A percentile compares a stretch with the other conserved stretches of the same genome.
These are phyloP conservation scores for Dothideomycetes sp. DNA, from an alignment of 2,329 filamentous ascomycete species.

Conservation along the genomic window DNA sequence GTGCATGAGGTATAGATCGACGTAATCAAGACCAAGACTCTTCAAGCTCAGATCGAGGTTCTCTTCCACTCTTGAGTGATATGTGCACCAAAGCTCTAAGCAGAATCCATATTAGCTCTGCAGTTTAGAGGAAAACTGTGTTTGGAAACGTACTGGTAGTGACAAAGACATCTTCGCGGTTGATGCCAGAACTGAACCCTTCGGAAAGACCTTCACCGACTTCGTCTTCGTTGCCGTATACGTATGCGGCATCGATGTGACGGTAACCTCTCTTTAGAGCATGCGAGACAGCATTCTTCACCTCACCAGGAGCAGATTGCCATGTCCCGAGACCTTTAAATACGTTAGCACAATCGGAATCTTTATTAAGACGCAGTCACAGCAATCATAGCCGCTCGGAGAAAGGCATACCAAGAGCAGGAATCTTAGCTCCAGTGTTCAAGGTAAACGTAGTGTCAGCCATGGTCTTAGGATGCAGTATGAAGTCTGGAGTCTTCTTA, in stretches of 20 bases:
- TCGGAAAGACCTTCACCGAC: conserved; percentile 70
- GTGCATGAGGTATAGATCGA: conserved; percentile 69
- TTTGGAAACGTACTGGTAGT: conserved; percentile 48
- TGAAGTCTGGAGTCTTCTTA: conserved; percentile 21
- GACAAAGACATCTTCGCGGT: conserved; percentile 72
- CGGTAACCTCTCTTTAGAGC: conserved; percentile 42
- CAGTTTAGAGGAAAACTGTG: neutral
- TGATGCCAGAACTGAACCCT: conserved; percentile 57
- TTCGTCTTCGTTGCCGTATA: conserved; percentile 74
- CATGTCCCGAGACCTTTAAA: conserved; percentile 27
- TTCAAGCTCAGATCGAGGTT: conserved; percentile 65
- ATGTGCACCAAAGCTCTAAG: conserved; percentile 56
- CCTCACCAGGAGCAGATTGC: conserved; percentile 35
- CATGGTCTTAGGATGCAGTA: conserved; percentile 23
- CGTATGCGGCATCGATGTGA: conserved; percentile 63
- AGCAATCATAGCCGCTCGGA: neutral
- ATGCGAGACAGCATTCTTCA: conserved; percentile 39
- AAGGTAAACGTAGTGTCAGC: conserved; percentile 26
- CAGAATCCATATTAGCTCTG: neutral
- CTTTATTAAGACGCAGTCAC: too few relatives aligned
- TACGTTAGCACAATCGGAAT: conserved; percentile 1
- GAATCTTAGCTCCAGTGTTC: conserved; percentile 32
- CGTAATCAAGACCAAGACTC: conserved; percentile 66
- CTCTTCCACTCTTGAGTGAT: conserved; percentile 59
- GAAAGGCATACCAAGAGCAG: conserved; percentile 24